A percentile compares a stretch with the other conserved stretches of the same genome.
These are phyloP conservation scores for Anisodus acutangulus DNA, from an alignment of 257 asterid species.

Conservation along the genomic window DNA sequence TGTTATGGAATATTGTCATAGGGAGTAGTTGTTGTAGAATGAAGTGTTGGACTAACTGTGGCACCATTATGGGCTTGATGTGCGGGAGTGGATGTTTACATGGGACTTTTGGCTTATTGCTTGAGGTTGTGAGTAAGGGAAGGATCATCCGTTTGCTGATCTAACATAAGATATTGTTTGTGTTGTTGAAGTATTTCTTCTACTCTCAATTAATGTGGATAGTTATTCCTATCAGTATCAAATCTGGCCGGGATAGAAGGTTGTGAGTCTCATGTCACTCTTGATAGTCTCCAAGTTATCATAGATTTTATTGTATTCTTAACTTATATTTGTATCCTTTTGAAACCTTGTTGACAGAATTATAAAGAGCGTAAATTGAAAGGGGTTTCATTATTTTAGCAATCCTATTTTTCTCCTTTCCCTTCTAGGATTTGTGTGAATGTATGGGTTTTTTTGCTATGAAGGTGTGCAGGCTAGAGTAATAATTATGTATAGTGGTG, in stretches of 20 bases:
- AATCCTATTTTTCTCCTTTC: conserved; percentile 1
- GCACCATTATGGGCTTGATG: neutral
- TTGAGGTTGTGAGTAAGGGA: conserved; percentile 17
- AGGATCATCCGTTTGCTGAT: neutral
- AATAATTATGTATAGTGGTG: neutral
- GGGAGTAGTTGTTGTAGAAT: neutral
- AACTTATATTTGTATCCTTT: neutral
- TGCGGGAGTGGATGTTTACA: neutral
- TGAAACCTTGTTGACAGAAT: neutral
- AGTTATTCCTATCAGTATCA: neutral
- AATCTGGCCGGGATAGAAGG: neutral
- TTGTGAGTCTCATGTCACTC: neutral
- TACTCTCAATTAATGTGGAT: neutral
- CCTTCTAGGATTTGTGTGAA: conserved; percentile 11
- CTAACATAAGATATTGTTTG: neutral
- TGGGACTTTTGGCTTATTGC: neutral
- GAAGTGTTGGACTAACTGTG: neutral
- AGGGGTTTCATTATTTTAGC: neutral
- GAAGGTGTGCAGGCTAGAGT: neutral
- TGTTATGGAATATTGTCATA: neutral
- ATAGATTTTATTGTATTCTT: neutral
- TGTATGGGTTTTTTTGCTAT: neutral
- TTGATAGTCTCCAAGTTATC: neutral
- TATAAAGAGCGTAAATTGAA: neutral
- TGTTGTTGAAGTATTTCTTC: neutral